Base-by-base conservation (phyloP, 257 asterid species). In the Phtheirospermum japonicum region DNA sequence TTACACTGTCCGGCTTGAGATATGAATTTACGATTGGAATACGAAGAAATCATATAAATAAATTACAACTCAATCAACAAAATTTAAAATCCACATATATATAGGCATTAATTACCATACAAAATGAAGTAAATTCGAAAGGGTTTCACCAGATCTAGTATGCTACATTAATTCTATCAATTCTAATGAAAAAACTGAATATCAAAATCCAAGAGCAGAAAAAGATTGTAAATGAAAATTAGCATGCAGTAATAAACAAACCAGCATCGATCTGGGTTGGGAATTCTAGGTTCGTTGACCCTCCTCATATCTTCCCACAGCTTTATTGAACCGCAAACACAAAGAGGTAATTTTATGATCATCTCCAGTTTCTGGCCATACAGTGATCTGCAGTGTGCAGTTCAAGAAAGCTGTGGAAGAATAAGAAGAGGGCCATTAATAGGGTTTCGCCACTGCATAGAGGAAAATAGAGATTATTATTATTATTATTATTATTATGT, bases 371-470 rank as follows among this genome's bases (percentile, higher is more conserved):
- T 3, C 40, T 36, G 16, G 3, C 10, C 61, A n/a, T 61, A 67
- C 76, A 26, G 69, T 57, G 45, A 14, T 45, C 23, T 59, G 73
- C 66, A 19, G 8, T 17, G 16, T 65, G 87, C 95, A 85, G 98
- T 90, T 87, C 92, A 85, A 90, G 97, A 89, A 89, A 89, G 95
- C 97, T 83, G 97, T 89, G 97, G 97, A 87, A 87, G 70, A 78
- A 73, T 65, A 89, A 76, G 81, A 72, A 75, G 81, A 81, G 91
- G 59, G 69, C 68, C 95, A 85, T 14, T 30, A 11, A 4, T 48
- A 77, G 83, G 86, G 82, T 82, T 84, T 70, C 26, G 9, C 19
- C 13, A 49, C 50, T 14, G 34, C 11, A 5, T 49, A 60, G 52
- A 49, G 18, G 26, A 17, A 23, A 51, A 53, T 46, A 52, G 8